These are phyloP conservation scores for Scheffersomyces segobiensis DNA, from an alignment of 1,139 yeast species.

Conservation along the genomic window DNA sequence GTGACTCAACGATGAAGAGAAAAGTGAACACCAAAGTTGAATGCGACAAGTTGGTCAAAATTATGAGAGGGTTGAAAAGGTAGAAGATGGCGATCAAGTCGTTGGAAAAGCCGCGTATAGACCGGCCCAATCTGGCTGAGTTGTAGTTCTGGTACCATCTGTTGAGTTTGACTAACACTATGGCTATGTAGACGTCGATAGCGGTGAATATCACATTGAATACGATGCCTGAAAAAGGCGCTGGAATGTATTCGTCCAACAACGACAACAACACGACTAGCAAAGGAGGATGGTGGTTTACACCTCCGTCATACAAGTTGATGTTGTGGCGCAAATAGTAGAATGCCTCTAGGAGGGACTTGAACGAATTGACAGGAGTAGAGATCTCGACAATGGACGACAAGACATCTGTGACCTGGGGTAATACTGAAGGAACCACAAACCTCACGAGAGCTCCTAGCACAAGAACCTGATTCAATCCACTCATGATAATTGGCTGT, in stretches of 20 bases:
- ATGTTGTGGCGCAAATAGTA: constrained; percentile 61
- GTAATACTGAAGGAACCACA: constrained; percentile 34
- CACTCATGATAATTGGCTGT: constrained; percentile 17
- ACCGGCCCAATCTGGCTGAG: constrained; percentile 16
- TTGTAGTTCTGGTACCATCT: constrained; percentile 39
- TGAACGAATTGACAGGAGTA: constrained; percentile 74
- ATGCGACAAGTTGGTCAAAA: constrained; percentile 67
- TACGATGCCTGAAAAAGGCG: constrained; percentile 13
- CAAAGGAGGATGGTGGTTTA: constrained; percentile 83
- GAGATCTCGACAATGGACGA: constrained; percentile 62
- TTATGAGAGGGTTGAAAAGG: constrained; percentile 75
- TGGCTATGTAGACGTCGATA: constrained; percentile 43
- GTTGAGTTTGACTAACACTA: constrained; percentile 41
- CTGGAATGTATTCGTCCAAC: constrained; percentile 30
- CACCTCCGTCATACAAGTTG: constrained; percentile 80
- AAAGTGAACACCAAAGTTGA: constrained; percentile 67
- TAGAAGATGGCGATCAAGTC: constrained; percentile 61
- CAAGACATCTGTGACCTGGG: constrained; percentile 28
- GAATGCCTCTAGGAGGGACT: constrained; percentile 74
- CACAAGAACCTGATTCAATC: constrained; percentile 23
- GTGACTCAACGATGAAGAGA: constrained; percentile 51
- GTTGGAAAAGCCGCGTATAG: constrained; percentile 29
- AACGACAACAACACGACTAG: constrained; percentile 52
- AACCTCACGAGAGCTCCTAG: constrained; percentile 35
- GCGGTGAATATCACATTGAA: constrained; percentile 40